phyloP scores from a whole-genome alignment of 2,329 filamentous ascomycete species.

The Cladosporium cucumerinum region DNA sequence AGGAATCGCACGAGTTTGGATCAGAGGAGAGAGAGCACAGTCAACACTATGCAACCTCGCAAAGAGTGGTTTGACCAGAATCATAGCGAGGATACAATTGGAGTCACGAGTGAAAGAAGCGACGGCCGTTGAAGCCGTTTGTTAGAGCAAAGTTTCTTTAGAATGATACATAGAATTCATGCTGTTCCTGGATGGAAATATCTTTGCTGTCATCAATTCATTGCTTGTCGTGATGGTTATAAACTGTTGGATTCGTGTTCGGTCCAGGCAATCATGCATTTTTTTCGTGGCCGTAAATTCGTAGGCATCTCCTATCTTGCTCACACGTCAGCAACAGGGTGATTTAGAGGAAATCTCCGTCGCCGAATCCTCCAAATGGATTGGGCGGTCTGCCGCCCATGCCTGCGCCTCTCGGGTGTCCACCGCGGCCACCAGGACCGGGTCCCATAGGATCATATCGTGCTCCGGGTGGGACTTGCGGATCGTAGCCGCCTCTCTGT shows the following conservation, averaged over 20 bases:
- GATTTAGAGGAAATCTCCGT: slow-evolving; percentile 54
- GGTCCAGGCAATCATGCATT: background rate
- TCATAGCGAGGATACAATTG: slow-evolving; percentile 20
- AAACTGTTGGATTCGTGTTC: background rate
- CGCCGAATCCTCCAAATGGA: slow-evolving; percentile 59
- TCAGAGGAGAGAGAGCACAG: slow-evolving; percentile 22
- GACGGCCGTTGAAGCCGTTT: background rate
- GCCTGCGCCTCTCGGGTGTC: slow-evolving; percentile 45
- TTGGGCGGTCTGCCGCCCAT: slow-evolving; percentile 51
- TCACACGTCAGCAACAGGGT: background rate
- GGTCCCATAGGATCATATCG: slow-evolving; percentile 85
- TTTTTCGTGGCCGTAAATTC: background rate
- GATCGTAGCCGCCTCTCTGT: slow-evolving; percentile 55
- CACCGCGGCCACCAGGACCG: slow-evolving; percentile 47
- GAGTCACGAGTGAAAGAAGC: background rate
- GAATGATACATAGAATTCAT: slow-evolving; percentile 2
- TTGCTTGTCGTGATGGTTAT: background rate
- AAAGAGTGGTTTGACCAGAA: slow-evolving; percentile 32
- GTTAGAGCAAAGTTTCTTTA: background rate
- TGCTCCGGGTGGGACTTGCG: slow-evolving; percentile 79
- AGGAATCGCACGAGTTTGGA: slow-evolving; percentile 23
- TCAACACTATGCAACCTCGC: slow-evolving; percentile 12
- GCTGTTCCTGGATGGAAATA: background rate
- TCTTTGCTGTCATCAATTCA: background rate
- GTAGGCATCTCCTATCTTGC: background rate